phyloP scores from a whole-genome alignment of 2,329 filamentous ascomycete genomes.

The Trichophyton verrucosum region DNA sequence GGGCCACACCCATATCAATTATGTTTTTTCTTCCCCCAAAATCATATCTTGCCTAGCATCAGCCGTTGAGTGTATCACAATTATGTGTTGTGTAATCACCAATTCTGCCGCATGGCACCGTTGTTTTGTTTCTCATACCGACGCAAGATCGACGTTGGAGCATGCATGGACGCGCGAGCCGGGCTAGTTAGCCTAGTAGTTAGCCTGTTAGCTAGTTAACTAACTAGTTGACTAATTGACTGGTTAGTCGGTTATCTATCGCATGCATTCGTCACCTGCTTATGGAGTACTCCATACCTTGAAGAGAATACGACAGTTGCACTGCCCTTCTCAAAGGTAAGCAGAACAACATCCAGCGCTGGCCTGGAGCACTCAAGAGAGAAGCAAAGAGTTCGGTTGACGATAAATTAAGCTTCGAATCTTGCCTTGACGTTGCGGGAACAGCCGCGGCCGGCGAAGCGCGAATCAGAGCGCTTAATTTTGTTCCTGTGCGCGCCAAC shows the following conservation, averaged over 20 bases:
- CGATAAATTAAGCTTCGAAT: neutral
- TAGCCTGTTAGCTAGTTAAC: too few species aligned
- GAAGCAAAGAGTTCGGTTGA: neutral
- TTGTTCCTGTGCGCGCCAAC: neutral
- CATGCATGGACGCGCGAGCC: neutral
- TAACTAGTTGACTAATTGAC: too few species aligned
- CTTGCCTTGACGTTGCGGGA: neutral
- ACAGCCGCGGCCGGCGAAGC: neutral
- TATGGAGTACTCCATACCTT: neutral
- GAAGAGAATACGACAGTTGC: neutral
- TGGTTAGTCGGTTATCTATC: neutral
- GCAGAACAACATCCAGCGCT: neutral
- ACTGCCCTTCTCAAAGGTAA: neutral
- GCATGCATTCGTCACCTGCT: neutral
- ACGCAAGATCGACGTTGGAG: neutral
- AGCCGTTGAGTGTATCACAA: neutral
- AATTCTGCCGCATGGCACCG: neutral
- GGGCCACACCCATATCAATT: neutral
- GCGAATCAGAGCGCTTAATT: conserved; percentile 2
- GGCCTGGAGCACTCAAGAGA: neutral
- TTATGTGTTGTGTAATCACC: neutral
- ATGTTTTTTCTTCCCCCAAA: neutral
- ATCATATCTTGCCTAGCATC: neutral
- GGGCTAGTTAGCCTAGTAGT: too few species aligned
- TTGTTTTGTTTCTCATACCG: neutral